Evolutionary conservation across 225 moss, liverwort and hornwort species (phyloP), one percentile per base, ranked within the genome.

Genomic region (Lunularia cruciata): DNA sequence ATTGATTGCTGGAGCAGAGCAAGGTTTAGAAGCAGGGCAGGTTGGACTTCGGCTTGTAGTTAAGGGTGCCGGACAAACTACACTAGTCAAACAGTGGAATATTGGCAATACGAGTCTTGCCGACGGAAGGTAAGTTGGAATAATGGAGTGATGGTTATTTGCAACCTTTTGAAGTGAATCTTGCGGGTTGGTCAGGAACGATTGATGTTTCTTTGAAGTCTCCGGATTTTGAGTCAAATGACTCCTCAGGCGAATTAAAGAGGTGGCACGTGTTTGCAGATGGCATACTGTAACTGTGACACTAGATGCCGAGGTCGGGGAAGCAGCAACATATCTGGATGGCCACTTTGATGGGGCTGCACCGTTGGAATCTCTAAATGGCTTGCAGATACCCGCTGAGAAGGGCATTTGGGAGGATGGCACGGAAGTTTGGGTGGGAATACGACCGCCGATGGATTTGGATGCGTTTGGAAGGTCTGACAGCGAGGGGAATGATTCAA

Each of bases 381-480:
- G 93, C 48, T 63, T 91, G 72, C 86, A 89, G 38, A 77, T 92
- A 16, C 92, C 89, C 4, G 83, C 89, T 63, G 89, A 92, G 47
- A 83, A 86, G 67, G 96, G 92, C 34, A 83, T 98, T 28, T 98
- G 96, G 96, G 84, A 93, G 46, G 76, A 90, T 51, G 90, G 90
- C 49, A 98, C 93, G 71, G 96, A 98, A 78, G 83, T 93, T 37
- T 98, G 92, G 92, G 89, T 93, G 65, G 96, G 96, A 64, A 89
- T 93, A 35, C 87, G 90, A 72, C 96, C 96, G 34, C 92, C 96
- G 19, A 98, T 98, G 96, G 96, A 98, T 74, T 83, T 98, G 65
- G 96, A 98, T 81, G 96, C 96, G 42, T 98, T 98, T 58, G 96
- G 96, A 72, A 87, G 96, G 48, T 98, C 96, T 39, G 96, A 98